Evolutionary conservation across 768 basidiomycete species (phyloP), one percentile per base, ranked within the genome.

Genomic region (Gymnopilus junonius): DNA sequence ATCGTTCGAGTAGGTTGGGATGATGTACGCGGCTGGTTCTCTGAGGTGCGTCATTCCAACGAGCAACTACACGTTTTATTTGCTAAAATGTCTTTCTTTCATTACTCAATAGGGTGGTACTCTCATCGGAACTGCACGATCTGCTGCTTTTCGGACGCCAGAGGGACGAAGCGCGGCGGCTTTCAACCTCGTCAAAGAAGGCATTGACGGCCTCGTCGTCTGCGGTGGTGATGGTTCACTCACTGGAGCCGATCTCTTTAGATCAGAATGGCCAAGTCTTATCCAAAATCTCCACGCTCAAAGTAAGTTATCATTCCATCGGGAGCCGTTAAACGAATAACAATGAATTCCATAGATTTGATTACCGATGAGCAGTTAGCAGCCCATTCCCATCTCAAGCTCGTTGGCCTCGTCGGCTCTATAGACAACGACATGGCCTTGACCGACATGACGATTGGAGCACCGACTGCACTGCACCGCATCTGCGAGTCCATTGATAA

Each of bases 391-490:
- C 93, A 98, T 70, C 89, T 99, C 66, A 92, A 87, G 75, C 97
- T 99, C 68, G 97, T 97, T 65, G 97, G 97, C n/a, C 87, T 99
- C 42, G 97, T 99, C 63, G 97, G 97, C 35, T 97, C 95, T 4
- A 99, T 99, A 73, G 97, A 99, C 78, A 99, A 99, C 71, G 97
- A 99, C 74, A 98, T 99, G 96, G 92, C 93, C 15, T 84, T 97
- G 86, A 99, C 97, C 20, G 95, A 99, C 76, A 76, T 97, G 71
- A 99, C 97, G 7, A 99, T 99, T 71, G 97, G 97, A 51, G 97
- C 95, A 1, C 89, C 93, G 0, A 99, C 97, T 2, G 97, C 97
- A 20, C 80, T 99, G 37, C 95, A 97, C 67, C 87, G 97, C 42
- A 99, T 99, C 59, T 99, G 97, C 77, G 97, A 99, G 76, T 89